Evolutionary conservation across 495 filamentous ascomycete species (phyloP).

Genomic region (Xylaria sp.): DNA sequence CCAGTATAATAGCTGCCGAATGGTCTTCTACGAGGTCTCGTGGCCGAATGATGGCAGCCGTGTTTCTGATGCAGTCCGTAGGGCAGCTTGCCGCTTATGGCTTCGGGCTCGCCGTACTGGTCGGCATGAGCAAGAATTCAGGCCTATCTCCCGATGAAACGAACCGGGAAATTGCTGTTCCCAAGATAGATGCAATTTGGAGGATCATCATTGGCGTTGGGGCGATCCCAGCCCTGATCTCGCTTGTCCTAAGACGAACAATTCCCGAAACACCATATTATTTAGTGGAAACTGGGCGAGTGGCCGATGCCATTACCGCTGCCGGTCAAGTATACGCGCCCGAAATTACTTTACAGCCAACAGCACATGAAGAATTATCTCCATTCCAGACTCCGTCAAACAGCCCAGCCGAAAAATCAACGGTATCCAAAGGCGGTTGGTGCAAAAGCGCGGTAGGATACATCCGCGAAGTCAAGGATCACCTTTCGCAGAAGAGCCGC

Average conservation of each 20-base stretch:
- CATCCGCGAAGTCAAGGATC: conserved; percentile 34
- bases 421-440: conserved; percentile 8
- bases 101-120: conserved; percentile 52
- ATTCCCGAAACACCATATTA: conserved; percentile 69
- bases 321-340: conserved; percentile 44
- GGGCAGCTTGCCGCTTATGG: conserved; percentile 65
- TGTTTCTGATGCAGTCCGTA: conserved; percentile 71
- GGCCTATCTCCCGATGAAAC: conserved; percentile 54
- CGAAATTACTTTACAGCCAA: conserved; percentile 29
- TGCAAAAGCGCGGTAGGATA: conserved; percentile 28
- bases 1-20: conserved; percentile 67
- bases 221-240: conserved; percentile 64
- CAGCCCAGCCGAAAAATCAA: conserved; percentile 32
- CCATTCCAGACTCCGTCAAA: conserved; percentile 23
- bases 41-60: conserved; percentile 68
- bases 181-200: conserved; percentile 58
- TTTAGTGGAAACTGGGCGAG: conserved; percentile 33
- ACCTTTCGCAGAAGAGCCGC: conserved; percentile 52
- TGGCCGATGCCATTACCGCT: conserved; percentile 32
- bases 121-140: conserved; percentile 55
- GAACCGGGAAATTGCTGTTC: conserved; percentile 48
- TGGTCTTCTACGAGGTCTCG: conserved; percentile 65
- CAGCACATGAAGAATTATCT: conserved; percentile 12
- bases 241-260: conserved; percentile 63
- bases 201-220: conserved; percentile 66